A percentile compares a stretch with the other conserved stretches of the same genome.
Evolutionary conservation across 805 yeast species (phyloP).

Genomic region (Tetrapisispora phaffii): DNA sequence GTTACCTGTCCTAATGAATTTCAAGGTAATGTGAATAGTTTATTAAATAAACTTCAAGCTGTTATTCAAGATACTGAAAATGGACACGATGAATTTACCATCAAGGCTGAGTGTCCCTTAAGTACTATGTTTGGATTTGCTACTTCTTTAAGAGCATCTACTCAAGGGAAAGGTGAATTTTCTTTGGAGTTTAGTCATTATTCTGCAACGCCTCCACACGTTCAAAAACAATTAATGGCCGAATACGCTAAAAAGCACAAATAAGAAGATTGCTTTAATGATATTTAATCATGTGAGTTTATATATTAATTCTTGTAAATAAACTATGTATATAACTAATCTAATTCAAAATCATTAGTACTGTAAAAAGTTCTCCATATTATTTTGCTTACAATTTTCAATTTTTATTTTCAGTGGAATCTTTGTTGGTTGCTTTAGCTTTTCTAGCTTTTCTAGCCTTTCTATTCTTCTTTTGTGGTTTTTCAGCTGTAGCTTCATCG

Average conservation of each 20-base stretch:
- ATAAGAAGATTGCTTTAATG: slow-evolving; percentile 9
- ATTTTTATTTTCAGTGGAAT: not conserved
- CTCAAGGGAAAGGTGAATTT: slow-evolving; percentile 99
- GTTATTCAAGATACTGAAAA: slow-evolving; percentile 89
- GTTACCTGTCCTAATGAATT: slow-evolving; percentile 93
- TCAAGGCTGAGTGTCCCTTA: slow-evolving; percentile 91
- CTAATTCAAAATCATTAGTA: not conserved
- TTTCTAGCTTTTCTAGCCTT: slow-evolving; percentile 1
- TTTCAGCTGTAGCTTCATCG: not conserved
- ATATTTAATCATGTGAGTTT: not conserved
- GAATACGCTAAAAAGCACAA: slow-evolving; percentile 58
- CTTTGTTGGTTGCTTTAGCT: not conserved
- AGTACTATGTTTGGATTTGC: slow-evolving; percentile 96
- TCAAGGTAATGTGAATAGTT: slow-evolving; percentile 87
- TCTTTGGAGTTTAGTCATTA: slow-evolving; percentile 89
- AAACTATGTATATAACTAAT: not conserved
- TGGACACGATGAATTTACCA: slow-evolving; percentile 87
- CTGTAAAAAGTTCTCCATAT: not conserved
- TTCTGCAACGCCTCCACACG: slow-evolving; percentile 80
- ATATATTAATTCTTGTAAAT: slow-evolving; percentile 3
- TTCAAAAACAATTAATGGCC: slow-evolving; percentile 83
- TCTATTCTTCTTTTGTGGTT: slow-evolving; percentile 2
- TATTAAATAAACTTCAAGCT: slow-evolving; percentile 86
- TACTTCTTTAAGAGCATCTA: slow-evolving; percentile 85
- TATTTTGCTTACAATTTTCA: not conserved